Conservation (phyloP, 441 rosid genomes). For the Sinapis alba region DNA sequence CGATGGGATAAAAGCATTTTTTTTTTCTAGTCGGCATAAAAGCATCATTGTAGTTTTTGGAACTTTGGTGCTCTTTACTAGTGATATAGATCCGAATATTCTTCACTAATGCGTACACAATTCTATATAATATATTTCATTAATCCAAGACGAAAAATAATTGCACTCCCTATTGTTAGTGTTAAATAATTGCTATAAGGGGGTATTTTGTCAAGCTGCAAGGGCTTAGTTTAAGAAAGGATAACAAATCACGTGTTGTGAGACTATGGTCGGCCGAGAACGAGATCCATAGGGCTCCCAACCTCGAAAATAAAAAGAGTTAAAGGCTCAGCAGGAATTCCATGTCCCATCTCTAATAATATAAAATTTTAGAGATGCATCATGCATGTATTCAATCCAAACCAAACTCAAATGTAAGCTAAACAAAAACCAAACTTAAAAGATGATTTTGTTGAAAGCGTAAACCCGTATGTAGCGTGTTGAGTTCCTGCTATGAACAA, state of each 20-base stretch:
- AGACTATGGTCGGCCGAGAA: not conserved
- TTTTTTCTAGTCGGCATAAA: not conserved
- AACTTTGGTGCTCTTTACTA: slow-evolving; percentile 11
- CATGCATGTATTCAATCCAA: not conserved
- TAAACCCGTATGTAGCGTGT: too few relatives aligned
- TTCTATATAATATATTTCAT: not conserved
- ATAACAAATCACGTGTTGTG: slow-evolving; percentile 1
- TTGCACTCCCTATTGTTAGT: slow-evolving; percentile 8
- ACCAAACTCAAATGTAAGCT: not conserved
- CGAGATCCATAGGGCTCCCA: not conserved
- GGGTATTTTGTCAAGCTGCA: not conserved
- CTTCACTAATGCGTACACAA: not conserved
- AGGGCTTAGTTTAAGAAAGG: slow-evolving; percentile 6
- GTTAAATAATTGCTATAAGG: not conserved
- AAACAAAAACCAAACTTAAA: not conserved
- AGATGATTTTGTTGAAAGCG: not conserved
- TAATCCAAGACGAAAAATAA: not conserved
- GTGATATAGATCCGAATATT: slow-evolving; percentile 16
- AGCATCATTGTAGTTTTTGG: slow-evolving; percentile 3
- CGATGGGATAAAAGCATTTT: slow-evolving; percentile 1
- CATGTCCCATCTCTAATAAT: not conserved
- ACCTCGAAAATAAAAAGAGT: not conserved
- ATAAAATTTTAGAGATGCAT: not conserved
- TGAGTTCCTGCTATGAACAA: too few relatives aligned
- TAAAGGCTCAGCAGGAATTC: not conserved